Evolutionary conservation across 192 early-diverging fungal genomes (phyloP).

Genomic region (Backusella parvicylindrica): DNA sequence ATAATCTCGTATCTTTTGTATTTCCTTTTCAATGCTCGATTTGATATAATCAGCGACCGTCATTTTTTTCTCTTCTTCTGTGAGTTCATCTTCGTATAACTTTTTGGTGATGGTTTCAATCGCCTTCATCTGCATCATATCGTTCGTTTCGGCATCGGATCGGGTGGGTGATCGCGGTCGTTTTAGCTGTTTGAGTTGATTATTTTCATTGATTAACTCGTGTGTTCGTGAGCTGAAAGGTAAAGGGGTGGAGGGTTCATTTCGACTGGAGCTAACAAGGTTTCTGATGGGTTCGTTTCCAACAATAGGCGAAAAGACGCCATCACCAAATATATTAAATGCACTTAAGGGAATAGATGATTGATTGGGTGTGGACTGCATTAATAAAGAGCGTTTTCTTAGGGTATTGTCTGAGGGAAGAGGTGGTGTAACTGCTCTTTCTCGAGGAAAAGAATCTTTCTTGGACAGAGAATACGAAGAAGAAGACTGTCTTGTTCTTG

Average conservation of each 20-base stretch:
- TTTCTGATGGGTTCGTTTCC: neutral
- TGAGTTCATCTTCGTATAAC: neutral
- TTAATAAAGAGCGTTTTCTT: neutral
- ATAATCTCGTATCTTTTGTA: neutral
- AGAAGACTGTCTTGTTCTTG: neutral
- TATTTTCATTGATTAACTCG: neutral
- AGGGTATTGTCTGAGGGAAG: neutral
- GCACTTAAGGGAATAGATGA: neutral
- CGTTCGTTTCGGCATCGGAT: neutral
- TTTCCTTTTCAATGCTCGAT: neutral
- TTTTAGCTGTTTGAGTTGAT: neutral
- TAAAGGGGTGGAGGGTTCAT: neutral
- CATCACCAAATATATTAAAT: neutral
- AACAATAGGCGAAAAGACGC: neutral
- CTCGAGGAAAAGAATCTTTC: neutral
- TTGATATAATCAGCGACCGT: neutral
- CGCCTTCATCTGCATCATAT: neutral
- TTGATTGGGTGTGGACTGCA: neutral
- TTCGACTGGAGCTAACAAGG: neutral
- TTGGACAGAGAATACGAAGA: neutral
- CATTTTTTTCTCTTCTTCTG: neutral
- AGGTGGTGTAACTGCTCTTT: neutral
- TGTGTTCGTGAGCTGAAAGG: neutral
- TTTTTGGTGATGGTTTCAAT: neutral
- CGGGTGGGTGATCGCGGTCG: neutral